These are phyloP conservation scores for Arabis alpina DNA, from an alignment of 345 rosid species.

Conservation along the genomic window DNA sequence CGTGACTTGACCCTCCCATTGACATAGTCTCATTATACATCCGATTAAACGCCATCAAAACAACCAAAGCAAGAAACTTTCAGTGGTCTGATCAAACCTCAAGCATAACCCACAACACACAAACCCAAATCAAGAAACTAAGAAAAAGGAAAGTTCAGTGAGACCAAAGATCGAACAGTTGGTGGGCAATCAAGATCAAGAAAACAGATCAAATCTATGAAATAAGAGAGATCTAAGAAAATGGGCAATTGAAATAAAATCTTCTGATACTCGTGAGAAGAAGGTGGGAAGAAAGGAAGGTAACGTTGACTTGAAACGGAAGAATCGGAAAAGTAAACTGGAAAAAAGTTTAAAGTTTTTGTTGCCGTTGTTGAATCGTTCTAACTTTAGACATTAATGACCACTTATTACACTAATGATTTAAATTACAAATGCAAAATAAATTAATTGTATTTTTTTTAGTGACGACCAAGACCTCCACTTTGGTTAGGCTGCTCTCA, in stretches of 20 bases:
- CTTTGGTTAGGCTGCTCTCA: conserved; percentile 24
- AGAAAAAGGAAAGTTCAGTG: conserved; percentile 8
- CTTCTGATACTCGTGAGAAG: conserved; percentile 13
- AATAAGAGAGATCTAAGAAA: conserved; percentile 17
- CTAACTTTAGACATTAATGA: conserved; percentile 17
- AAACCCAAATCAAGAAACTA: not conserved
- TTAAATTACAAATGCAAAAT: not conserved
- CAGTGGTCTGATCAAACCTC: not conserved
- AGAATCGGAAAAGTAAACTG: conserved; percentile 29
- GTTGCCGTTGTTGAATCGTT: conserved; percentile 37
- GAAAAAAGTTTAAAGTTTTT: conserved; percentile 8
- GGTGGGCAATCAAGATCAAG: conserved; percentile 21
- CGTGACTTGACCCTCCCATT: conserved; percentile 71
- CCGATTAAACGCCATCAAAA: conserved; percentile 52
- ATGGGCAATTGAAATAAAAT: not conserved
- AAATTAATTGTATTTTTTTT: not conserved
- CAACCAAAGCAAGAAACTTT: conserved; percentile 24
- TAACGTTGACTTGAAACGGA: conserved; percentile 37
- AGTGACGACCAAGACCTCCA: conserved; percentile 17
- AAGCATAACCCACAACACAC: not conserved
- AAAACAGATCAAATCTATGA: conserved; percentile 13
- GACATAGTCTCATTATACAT: conserved; percentile 54
- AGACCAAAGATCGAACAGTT: conserved; percentile 28
- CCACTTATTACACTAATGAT: conserved; percentile 5
- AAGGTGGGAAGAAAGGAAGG: conserved; percentile 34